These are phyloP conservation scores for Arxiozyma heterogenica DNA, from an alignment of 1,139 yeast species.

Conservation along the genomic window DNA sequence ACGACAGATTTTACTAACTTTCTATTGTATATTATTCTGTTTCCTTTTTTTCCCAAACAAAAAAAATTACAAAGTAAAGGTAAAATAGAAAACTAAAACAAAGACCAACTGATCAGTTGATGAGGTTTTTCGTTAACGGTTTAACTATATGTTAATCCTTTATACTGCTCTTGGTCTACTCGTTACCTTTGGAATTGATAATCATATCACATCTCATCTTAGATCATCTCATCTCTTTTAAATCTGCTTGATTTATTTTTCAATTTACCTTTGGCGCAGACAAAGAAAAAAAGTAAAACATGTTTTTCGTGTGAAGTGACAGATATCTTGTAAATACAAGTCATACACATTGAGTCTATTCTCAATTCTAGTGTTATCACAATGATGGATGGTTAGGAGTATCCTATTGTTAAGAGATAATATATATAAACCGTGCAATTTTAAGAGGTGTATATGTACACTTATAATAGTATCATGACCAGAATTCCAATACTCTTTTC, in stretches of 20 bases:
- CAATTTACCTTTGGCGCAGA: background rate
- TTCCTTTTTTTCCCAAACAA: too few species aligned
- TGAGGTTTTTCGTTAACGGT: background rate
- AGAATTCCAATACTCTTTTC: slow-evolving; percentile 11
- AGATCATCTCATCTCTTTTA: background rate
- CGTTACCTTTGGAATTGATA: background rate
- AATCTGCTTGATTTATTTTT: background rate
- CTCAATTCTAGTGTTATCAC: background rate
- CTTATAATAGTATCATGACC: background rate
- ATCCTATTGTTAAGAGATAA: too few species aligned
- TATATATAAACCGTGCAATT: too few species aligned
- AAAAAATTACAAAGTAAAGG: too few species aligned
- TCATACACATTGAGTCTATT: background rate
- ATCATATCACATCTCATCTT: too few species aligned
- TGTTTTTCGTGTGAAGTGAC: background rate
- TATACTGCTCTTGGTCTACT: background rate
- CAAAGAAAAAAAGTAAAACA: background rate
- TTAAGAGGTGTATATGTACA: background rate
- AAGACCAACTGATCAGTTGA: background rate
- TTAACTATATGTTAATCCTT: too few species aligned
- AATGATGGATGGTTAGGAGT: background rate
- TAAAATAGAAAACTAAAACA: background rate
- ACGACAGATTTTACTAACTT: too few species aligned
- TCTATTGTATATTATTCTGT: too few species aligned
- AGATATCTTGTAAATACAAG: too few species aligned